A percentile compares a stretch with the other conserved stretches of the same genome.
Evolutionary conservation across 176 grass and related monocot genomes (phyloP).

Genomic region (Avena insularis): DNA sequence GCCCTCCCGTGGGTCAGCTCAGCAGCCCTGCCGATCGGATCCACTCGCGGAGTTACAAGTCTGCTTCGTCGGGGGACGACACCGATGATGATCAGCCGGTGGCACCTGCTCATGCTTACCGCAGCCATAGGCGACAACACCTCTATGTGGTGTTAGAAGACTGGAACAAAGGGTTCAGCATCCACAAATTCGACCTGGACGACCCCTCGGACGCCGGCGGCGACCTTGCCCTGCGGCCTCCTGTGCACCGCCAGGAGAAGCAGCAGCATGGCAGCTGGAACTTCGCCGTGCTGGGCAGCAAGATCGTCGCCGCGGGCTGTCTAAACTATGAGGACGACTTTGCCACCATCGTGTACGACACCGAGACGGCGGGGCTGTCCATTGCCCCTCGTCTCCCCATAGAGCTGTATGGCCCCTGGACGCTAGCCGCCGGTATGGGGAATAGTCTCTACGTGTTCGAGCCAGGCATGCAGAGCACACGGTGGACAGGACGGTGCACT

Average conservation of each 20-base stretch:
- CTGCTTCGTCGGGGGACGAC: background rate
- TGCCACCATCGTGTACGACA: background rate
- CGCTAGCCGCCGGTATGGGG: background rate
- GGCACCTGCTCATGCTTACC: background rate
- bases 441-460: background rate
- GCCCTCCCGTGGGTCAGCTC: background rate
- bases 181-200: background rate
- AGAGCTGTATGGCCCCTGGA: background rate
- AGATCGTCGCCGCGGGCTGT: background rate
- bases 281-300: background rate
- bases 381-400: background rate
- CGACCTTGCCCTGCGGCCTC: background rate
- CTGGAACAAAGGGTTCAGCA: conserved; percentile 6
- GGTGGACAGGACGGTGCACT: background rate
- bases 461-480: no score
- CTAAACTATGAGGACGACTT: background rate
- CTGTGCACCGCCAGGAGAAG: background rate
- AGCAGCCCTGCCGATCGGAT: background rate
- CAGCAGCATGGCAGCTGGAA: no score
- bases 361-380: background rate
- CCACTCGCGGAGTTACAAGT: no score
- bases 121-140: background rate
- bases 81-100: background rate
- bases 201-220: background rate
- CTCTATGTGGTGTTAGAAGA: background rate